Evolutionary conservation across 805 yeast genomes (phyloP), one percentile per base, ranked within the genome.

Genomic region (Ogataea nakhonphanomensis): DNA sequence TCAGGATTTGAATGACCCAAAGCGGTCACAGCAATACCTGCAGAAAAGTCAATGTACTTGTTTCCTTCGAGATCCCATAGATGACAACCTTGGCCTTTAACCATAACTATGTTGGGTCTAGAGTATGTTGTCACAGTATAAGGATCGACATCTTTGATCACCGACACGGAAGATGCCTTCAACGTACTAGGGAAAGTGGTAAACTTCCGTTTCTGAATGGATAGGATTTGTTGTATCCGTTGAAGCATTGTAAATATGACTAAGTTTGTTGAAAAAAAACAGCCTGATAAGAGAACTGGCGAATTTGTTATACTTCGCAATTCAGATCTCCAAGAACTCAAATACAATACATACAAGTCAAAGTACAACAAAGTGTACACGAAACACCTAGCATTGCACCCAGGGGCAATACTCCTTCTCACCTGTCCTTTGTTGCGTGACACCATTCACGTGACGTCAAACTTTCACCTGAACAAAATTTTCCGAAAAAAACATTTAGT

Each of bases 21-120:
- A 1, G 86, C 82, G n/a, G 96, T 91, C 11, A 93, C 99, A 1
- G 99, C 98, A 51, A 93, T 91, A 38, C 99, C 99, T 2, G 97
- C 89, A 1, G 91, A 81, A 64, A 93, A 91, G 59, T 93, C 99
- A 36, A 93, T 72, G 57, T 82, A 93, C 58, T 82, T 74, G 28
- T 78, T 72, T 45, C 84, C 83, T 53, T 86, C 88, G 35, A 83
- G 64, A 61, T 93, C 99, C 70, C 81, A 89, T 39, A 93, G 60
- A 39, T 70, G 70, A n/a, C 89, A 77, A 13, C 95, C 96, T 51
- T 78, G 64, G 25, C 96, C 99, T 45, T 81, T 82, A 35, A 83
- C 79, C 41, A 91, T 71, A 12, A 88, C 84, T 35, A 89, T 62
- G 33, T 78, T 70, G 9, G 95, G 95, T 54, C 90, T 77, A 8